Evolutionary conservation across 305 asterid species (phyloP).

Genomic region (Vinca major): DNA sequence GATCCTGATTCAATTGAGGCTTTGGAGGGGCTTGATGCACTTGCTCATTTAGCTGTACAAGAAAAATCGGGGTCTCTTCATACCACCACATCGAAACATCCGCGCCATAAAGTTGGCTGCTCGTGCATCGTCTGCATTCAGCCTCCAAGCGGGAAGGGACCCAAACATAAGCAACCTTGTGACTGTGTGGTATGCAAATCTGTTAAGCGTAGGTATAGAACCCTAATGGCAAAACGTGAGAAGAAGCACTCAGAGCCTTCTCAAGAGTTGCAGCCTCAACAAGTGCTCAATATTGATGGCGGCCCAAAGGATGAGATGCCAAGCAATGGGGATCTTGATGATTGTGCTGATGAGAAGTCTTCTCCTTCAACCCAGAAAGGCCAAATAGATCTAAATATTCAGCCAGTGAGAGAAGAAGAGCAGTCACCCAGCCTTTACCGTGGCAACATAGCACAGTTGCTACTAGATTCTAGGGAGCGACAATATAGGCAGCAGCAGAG

Average conservation of each 20-base stretch:
- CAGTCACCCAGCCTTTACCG: constrained; percentile 36
- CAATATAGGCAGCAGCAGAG: constrained; percentile 28
- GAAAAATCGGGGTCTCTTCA: constrained; percentile 49
- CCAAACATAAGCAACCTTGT: constrained; percentile 59
- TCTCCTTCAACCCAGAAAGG: constrained; percentile 47
- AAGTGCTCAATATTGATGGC: constrained; percentile 16
- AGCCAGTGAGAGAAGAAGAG: constrained; percentile 81
- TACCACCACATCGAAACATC: constrained; percentile 48
- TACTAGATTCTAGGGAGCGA: constrained; percentile 23
- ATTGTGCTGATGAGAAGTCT: constrained; percentile 20
- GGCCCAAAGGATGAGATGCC: constrained; percentile 30
- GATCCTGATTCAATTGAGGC: constrained; percentile 32
- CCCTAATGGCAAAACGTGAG: constrained; percentile 51
- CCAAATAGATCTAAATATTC: constrained; percentile 74
- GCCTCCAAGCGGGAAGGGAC: constrained; percentile 69
- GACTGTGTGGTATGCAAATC: constrained; percentile 57
- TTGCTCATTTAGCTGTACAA: constrained; percentile 54
- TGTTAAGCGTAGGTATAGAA: constrained; percentile 45
- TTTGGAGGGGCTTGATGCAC: constrained; percentile 59
- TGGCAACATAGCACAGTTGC: constrained; percentile 20
- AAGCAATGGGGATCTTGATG: constrained; percentile 25
- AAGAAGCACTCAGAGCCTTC: constrained; percentile 40
- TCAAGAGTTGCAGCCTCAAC: constrained; percentile 24
- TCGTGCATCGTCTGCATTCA: constrained; percentile 79
- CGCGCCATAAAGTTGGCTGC: constrained; percentile 70